phyloP scores from a whole-genome alignment of 163 green algal genomes.

The Volvox carteri region DNA sequence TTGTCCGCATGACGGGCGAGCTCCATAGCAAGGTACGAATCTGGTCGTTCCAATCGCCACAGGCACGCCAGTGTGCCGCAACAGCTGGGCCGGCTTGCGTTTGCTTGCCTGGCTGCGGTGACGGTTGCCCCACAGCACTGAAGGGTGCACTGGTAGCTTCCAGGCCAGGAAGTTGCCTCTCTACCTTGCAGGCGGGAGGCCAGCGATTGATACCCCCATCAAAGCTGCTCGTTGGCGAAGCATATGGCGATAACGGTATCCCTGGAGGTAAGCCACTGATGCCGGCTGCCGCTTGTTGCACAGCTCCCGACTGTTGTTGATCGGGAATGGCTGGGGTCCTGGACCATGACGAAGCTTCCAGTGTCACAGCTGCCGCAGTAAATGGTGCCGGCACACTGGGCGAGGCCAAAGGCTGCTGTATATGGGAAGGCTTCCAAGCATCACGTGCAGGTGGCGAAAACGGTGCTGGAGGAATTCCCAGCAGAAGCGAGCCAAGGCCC shows the following conservation, averaged over 20 bases:
- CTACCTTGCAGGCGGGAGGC: not conserved
- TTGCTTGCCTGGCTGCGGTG: constrained; percentile 5
- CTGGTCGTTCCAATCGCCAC: constrained; percentile 32
- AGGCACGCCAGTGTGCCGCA: not conserved
- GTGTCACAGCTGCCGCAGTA: not conserved
- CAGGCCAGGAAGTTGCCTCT: not conserved
- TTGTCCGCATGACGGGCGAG: constrained; percentile 28
- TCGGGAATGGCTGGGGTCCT: not conserved
- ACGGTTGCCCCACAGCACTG: not conserved
- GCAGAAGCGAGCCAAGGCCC: not conserved
- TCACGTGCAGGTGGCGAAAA: constrained; percentile 24
- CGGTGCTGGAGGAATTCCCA: not conserved
- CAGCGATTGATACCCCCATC: not conserved
- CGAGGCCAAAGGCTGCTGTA: not conserved
- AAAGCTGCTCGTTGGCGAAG: constrained; percentile 7
- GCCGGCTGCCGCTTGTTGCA: not conserved
- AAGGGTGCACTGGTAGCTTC: not conserved
- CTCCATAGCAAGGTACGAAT: constrained; percentile 11
- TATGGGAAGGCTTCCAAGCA: not conserved
- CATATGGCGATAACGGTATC: constrained; percentile 4
- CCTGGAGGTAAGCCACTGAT: not conserved
- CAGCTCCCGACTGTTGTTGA: not conserved
- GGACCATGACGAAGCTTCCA: not conserved
- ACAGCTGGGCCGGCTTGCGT: constrained; percentile 5
- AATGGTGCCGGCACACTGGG: not conserved